phyloP scores from a whole-genome alignment of 2,329 filamentous ascomycete genomes.

The Fusarium austroafricanum region DNA sequence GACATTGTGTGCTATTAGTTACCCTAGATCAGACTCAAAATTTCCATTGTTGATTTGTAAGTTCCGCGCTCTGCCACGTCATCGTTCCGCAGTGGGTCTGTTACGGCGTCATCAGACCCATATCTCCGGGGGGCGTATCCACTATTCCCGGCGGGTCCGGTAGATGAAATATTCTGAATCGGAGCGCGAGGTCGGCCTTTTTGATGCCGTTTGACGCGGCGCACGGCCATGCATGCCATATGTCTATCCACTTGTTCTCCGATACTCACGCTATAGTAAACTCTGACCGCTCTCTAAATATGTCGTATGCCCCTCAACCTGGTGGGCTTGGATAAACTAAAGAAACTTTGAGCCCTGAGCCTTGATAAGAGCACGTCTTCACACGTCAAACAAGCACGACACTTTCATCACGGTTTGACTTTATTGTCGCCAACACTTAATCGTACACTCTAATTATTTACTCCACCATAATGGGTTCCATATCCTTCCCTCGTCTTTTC shows the following conservation, averaged over 20 bases:
- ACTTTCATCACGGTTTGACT: too few relatives aligned
- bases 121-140: neutral
- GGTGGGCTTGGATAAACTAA: too few relatives aligned
- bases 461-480: neutral
- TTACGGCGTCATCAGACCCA: neutral
- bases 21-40: neutral
- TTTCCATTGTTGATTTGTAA: neutral
- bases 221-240: too few relatives aligned
- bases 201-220: neutral
- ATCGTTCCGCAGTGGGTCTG: neutral
- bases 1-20: neutral
- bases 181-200: neutral
- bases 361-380: too few relatives aligned
- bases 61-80: neutral
- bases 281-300: neutral
- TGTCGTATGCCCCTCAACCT: neutral
- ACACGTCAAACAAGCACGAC: too few relatives aligned
- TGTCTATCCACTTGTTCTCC: conserved; percentile 12
- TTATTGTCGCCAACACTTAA: too few relatives aligned
- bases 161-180: neutral
- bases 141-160: neutral
- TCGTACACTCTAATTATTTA: too few relatives aligned
- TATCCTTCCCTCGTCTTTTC: conserved; percentile 1
- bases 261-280: neutral
- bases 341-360: too few relatives aligned